These are phyloP conservation scores for Suillus lakei DNA, from an alignment of 768 basidiomycete species.

Conservation along the genomic window DNA sequence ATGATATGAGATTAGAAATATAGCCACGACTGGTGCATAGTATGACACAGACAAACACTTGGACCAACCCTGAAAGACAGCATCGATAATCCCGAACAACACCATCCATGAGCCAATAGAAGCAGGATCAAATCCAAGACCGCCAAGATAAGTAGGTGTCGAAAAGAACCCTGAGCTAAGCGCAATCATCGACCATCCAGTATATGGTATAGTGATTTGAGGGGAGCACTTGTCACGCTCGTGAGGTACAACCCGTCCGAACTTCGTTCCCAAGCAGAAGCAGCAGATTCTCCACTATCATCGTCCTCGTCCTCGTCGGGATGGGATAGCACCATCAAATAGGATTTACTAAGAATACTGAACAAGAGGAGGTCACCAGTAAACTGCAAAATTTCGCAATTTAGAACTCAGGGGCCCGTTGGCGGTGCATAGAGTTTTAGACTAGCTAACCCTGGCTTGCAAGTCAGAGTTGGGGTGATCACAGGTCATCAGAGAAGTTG, in stretches of 20 bases:
- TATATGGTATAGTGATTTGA: constrained; percentile 31
- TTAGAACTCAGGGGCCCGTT: too few species aligned
- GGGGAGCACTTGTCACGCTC: constrained; percentile 38
- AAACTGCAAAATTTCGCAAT: constrained; percentile 17
- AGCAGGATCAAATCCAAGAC: constrained; percentile 44
- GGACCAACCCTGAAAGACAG: constrained; percentile 50
- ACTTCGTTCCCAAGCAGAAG: constrained; percentile 29
- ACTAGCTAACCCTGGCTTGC: too few species aligned
- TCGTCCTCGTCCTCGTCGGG: constrained; percentile 39
- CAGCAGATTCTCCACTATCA: constrained; percentile 22
- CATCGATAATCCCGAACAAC: constrained; percentile 40
- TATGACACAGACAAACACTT: constrained; percentile 37
- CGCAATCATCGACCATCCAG: constrained; percentile 13
- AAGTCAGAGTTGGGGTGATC: too few species aligned
- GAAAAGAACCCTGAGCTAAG: constrained; percentile 38
- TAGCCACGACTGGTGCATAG: constrained; percentile 43
- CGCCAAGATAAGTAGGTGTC: constrained; percentile 47
- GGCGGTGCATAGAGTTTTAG: too few species aligned
- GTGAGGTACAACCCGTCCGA: constrained; percentile 35
- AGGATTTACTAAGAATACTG: constrained; percentile 31
- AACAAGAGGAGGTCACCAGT: constrained; percentile 36
- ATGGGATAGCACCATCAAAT: constrained; percentile 29
- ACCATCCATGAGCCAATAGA: constrained; percentile 47
- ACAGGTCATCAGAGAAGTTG: too few species aligned
- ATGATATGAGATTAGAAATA: constrained; percentile 54